Conservation (phyloP, 2,329 filamentous ascomycete genomes). For the Tolypocladium paradoxum region DNA sequence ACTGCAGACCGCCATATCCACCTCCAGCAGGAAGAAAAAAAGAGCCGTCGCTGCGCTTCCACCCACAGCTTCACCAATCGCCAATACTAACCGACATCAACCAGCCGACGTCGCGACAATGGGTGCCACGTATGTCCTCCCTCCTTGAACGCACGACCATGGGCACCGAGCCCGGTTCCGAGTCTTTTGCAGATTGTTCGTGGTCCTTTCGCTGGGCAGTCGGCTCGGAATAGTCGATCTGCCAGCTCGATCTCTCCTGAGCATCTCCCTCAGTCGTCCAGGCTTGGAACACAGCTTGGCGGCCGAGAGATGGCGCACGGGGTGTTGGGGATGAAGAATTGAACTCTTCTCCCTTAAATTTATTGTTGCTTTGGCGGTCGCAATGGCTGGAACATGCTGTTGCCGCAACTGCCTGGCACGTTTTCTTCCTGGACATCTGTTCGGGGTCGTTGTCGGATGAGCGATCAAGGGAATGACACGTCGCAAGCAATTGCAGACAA, state of each 20-base stretch:
- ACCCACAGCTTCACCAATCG: constrained; percentile 14
- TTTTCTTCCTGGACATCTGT: constrained; percentile 29
- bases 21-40: constrained; percentile 8
- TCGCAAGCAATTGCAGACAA: constrained; percentile 1
- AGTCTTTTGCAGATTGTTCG: constrained; percentile 58
- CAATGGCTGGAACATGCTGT: constrained; percentile 16
- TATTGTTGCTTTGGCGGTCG: constrained; percentile 47
- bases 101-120: constrained; percentile 30
- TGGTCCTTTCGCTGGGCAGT: constrained; percentile 70
- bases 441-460: constrained; percentile 71
- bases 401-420: constrained; percentile 16
- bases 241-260: constrained; percentile 73
- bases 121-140: constrained; percentile 43
- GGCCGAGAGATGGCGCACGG: constrained; percentile 49
- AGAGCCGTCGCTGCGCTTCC: constrained; percentile 4
- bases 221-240: constrained; percentile 22
- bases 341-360: constrained; percentile 62
- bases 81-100: constrained; percentile 28
- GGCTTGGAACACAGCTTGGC: constrained; percentile 35
- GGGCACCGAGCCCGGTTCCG: constrained; percentile 36
- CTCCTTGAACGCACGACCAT: constrained; percentile 25
- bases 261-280: constrained; percentile 46
- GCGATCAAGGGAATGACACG: constrained; percentile 14
- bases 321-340: constrained; percentile 70
- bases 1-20: background rate